Percentiles rank a stretch among this genome's conserved stretches.
Conservation (phyloP, 1,284 basidiomycete species). For the Apiotrichum laibachii region DNA sequence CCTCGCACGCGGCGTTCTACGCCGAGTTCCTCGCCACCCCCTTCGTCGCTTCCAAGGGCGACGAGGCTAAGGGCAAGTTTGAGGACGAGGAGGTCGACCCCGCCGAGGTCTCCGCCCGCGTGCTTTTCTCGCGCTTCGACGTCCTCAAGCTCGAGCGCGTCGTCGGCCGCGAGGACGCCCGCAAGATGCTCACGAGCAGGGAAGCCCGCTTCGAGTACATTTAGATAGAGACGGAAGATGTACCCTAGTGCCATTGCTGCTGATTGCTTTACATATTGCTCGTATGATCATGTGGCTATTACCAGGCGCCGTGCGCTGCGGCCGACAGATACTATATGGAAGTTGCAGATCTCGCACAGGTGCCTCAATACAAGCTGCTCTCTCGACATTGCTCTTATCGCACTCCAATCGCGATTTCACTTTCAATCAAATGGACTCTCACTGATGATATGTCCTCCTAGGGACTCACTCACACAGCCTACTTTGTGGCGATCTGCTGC, state of each 20-base stretch:
- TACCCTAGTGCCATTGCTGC: background rate
- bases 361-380: too few relatives aligned
- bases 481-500: background rate
- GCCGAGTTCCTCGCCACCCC: conserved; percentile 82
- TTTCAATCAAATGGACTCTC: background rate
- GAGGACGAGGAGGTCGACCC: conserved; percentile 55
- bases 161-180: conserved; percentile 54
- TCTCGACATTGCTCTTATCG: too few relatives aligned
- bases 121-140: conserved; percentile 85
- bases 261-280: background rate
- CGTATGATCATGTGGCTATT: too few relatives aligned
- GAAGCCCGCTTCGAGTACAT: conserved; percentile 50
- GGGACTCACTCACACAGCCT: too few relatives aligned
- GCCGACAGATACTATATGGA: too few relatives aligned
- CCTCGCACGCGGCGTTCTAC: conserved; percentile 87
- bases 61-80: conserved; percentile 26
- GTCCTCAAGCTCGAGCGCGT: conserved; percentile 81
- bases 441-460: background rate
- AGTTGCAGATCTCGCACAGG: too few relatives aligned
- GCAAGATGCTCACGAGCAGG: conserved; percentile 48
- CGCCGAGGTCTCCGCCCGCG: conserved; percentile 70
- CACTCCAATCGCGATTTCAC: background rate
- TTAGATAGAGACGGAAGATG: conserved; percentile 17
- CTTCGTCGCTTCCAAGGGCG: conserved; percentile 62
- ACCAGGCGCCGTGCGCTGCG: too few relatives aligned